Evolutionary conservation across 768 basidiomycete genomes (phyloP).

Genomic region (Boletus bicolor): DNA sequence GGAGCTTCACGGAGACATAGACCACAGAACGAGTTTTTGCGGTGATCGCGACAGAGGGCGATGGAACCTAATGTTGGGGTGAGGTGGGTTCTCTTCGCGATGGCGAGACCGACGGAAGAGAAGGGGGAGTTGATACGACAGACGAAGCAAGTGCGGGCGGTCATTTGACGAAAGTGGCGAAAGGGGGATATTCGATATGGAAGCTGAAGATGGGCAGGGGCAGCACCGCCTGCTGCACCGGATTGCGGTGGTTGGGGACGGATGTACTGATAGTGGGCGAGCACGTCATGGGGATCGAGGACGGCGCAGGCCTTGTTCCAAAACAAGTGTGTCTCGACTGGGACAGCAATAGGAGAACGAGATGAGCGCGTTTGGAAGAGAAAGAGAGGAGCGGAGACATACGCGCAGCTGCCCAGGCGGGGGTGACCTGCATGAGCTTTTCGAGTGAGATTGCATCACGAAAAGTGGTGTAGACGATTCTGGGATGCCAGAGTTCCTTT

Average conservation of each 20-base stretch:
- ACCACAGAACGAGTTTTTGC: constrained; percentile 60
- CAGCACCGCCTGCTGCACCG: constrained; percentile 31
- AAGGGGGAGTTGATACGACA: constrained; percentile 67
- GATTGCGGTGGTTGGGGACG: constrained; percentile 35
- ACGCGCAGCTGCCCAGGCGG: constrained; percentile 60
- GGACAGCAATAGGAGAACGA: background rate
- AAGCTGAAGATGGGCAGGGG: constrained; percentile 31
- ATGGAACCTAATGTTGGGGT: constrained; percentile 46
- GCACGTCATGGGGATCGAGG: constrained; percentile 60
- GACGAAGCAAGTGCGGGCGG: constrained; percentile 53
- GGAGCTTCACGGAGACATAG: constrained; percentile 67
- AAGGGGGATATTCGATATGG: constrained; percentile 47
- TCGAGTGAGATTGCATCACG: constrained; percentile 63
- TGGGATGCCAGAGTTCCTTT: constrained; percentile 56
- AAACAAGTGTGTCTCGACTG: constrained; percentile 68
- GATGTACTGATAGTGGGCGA: constrained; percentile 47
- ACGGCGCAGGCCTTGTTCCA: constrained; percentile 63
- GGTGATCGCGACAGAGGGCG: constrained; percentile 61
- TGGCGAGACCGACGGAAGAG: constrained; percentile 47
- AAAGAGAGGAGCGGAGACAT: constrained; percentile 29
- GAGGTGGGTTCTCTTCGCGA: constrained; percentile 44
- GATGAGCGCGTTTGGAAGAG: constrained; percentile 7
- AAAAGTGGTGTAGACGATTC: constrained; percentile 59
- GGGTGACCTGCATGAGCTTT: constrained; percentile 59
- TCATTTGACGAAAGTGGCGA: constrained; percentile 61